Percentiles rank a stretch among this genome's conserved stretches.
These are phyloP conservation scores for Wickerhamomyces xylosicus DNA, from an alignment of 805 yeast species.

Conservation along the genomic window DNA sequence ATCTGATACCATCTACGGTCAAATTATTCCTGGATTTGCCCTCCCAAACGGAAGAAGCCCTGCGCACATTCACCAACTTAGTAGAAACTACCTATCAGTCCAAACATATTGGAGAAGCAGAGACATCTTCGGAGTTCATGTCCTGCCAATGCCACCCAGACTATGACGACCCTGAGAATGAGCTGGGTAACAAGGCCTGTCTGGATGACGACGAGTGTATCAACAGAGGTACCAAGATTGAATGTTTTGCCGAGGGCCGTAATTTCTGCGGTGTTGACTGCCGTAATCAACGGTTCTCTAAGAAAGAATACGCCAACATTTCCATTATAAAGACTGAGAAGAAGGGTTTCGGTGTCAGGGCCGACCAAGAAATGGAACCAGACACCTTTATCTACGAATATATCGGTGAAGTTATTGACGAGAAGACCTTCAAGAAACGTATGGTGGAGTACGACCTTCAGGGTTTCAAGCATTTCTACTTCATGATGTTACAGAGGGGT, in stretches of 20 bases:
- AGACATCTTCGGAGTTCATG: constrained; percentile 71
- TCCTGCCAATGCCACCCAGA: constrained; percentile 77
- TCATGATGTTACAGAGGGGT: constrained; percentile 90
- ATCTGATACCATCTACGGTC: no score
- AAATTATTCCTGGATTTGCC: not conserved
- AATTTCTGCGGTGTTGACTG: constrained; percentile 67
- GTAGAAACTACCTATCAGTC: constrained; percentile 51
- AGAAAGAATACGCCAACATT: constrained; percentile 59
- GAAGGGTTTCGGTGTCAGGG: constrained; percentile 88
- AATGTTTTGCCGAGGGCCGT: constrained; percentile 66
- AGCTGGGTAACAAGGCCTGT: constrained; percentile 49
- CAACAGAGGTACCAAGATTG: constrained; percentile 84
- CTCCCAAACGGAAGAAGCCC: constrained; percentile 60
- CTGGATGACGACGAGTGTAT: constrained; percentile 77
- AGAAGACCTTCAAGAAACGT: constrained; percentile 59
- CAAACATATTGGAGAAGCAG: constrained; percentile 56
- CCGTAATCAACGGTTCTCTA: constrained; percentile 83
- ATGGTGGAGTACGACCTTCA: constrained; percentile 64
- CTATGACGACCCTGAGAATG: constrained; percentile 24
- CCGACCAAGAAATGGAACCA: constrained; percentile 44
- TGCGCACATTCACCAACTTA: constrained; percentile 42
- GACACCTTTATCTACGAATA: constrained; percentile 83
- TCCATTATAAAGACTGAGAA: constrained; percentile 72
- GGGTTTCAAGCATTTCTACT: constrained; percentile 75
- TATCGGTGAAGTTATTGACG: constrained; percentile 89